Evolutionary conservation across 2,329 filamentous ascomycete genomes (phyloP), one percentile per base, ranked within the genome.

Genomic region (Botrytis hyacinthi): DNA sequence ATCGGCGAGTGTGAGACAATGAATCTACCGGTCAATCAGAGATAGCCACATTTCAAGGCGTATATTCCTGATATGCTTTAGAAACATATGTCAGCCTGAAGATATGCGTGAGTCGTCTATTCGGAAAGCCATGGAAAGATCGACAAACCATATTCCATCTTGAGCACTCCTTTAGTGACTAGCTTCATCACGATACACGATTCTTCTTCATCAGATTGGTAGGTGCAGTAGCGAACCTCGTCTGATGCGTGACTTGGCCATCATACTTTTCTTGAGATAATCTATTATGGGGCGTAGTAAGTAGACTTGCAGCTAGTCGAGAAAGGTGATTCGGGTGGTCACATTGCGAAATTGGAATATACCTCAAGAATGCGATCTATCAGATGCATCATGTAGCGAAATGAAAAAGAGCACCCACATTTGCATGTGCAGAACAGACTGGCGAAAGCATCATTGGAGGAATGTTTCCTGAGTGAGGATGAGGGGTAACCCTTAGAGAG

Each of bases 361-460:
- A 57, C 51, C 20, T 42, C 16, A 42, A 72, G n/a, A 72, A 72
- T 72, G 12, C 70, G 70, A 72, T 68, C 62, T 68, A 37, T 72
- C 62, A 72, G 70, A 72, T 72, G 48, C 70, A 72, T 67, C 35
- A 66, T 26, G 57, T 32, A 44, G 48, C 51, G 51, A 32, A 40
- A 44, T 42, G 37, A 22, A 62, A 63, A 12, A 54, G n/a, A 40
- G 48, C 29, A 67, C 12, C 48, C 51, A 72, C 29, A 48, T 51
- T 72, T 68, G 62, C 70, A 68, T 72, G 66, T 72, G 62, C 62
- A 60, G 62, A 60, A 37, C 26, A 59, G 57, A n/a, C 37, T 51
- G 14, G 63, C 63, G 46, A 68, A 42, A 57, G 35, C 40, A 60
- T 35, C 44, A 48, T 40, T 48, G 70, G 44, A 67, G 32, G 46